phyloP scores from a whole-genome alignment of 2,329 filamentous ascomycete species.

The Cercospora beticola region DNA sequence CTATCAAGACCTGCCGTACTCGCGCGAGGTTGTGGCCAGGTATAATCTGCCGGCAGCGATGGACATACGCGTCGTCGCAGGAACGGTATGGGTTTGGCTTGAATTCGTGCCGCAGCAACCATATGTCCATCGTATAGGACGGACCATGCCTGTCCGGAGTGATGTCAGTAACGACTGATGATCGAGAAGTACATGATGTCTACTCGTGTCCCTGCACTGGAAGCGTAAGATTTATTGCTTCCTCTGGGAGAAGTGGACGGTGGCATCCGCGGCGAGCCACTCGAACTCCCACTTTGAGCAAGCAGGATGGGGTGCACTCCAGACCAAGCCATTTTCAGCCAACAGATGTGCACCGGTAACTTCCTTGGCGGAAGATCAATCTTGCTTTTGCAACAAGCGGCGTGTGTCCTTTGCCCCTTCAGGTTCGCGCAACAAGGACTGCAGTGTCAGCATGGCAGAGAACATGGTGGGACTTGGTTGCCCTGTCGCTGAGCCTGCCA shows the following conservation, averaged over 20 bases:
- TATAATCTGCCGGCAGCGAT: background rate
- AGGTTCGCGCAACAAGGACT: conserved; percentile 15
- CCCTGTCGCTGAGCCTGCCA: conserved; percentile 10
- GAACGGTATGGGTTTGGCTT: background rate
- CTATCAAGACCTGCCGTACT: background rate
- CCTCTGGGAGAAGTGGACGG: background rate
- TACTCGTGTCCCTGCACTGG: background rate
- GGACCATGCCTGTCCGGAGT: background rate
- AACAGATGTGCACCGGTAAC: background rate
- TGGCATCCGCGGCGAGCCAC: background rate
- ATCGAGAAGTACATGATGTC: background rate
- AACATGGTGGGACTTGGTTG: conserved; percentile 13
- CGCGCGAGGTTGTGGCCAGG: background rate
- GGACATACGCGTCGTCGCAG: background rate
- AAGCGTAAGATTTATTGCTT: conserved; percentile 1
- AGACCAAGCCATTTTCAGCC: conserved; percentile 1
- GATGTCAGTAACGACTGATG: background rate
- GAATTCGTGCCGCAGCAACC: background rate
- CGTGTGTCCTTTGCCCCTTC: conserved; percentile 12
- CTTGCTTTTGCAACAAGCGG: conserved; percentile 13
- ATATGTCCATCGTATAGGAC: background rate
- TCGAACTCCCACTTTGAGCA: background rate
- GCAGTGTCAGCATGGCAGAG: conserved; percentile 18
- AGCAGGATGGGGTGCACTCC: background rate
- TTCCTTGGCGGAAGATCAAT: conserved; percentile 13